Percentiles rank a stretch among this genome's conserved stretches.
Conservation (phyloP, 192 early-diverging fungal species). For the Helicostylum pulchrum region DNA sequence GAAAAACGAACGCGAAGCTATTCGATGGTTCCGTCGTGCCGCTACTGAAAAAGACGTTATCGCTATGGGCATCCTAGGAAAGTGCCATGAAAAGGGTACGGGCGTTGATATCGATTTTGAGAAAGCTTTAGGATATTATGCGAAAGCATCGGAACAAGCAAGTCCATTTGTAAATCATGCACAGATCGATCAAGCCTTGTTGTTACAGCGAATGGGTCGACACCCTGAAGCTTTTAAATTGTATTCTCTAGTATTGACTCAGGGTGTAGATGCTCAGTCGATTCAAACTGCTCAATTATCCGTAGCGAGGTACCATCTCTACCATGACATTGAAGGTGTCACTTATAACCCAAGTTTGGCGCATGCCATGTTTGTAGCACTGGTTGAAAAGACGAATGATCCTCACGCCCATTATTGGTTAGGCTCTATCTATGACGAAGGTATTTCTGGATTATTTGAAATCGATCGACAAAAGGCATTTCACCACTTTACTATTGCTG, state of each 20-base stretch:
- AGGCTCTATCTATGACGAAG: slow-evolving; percentile 37
- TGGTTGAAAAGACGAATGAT: slow-evolving; percentile 19
- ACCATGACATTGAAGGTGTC: slow-evolving; percentile 19
- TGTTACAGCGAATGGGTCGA: slow-evolving; percentile 29
- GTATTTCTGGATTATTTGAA: slow-evolving; percentile 18
- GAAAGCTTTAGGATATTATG: slow-evolving; percentile 31
- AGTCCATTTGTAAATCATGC: slow-evolving; percentile 20
- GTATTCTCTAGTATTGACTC: slow-evolving; percentile 13
- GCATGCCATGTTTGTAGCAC: slow-evolving; percentile 4
- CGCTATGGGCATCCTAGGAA: slow-evolving; percentile 32
- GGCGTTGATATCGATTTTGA: slow-evolving; percentile 29
- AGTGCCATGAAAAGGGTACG: slow-evolving; percentile 36
- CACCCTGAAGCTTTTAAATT: slow-evolving; percentile 28
- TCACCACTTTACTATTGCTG: slow-evolving; percentile 27
- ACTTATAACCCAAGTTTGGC: slow-evolving; percentile 20
- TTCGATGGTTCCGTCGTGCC: slow-evolving; percentile 39
- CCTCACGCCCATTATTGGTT: slow-evolving; percentile 32
- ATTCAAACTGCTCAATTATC: slow-evolving; percentile 21
- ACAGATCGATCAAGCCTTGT: slow-evolving; percentile 23
- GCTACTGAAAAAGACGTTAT: slow-evolving; percentile 28
- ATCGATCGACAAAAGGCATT: slow-evolving; percentile 31
- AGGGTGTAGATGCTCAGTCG: not conserved
- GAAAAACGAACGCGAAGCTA: slow-evolving; percentile 26
- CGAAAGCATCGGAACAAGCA: slow-evolving; percentile 29
- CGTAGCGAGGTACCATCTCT: slow-evolving; percentile 31